These are phyloP conservation scores for Coccomyxa subellipsoidea DNA, from an alignment of 163 green algal genomes.

Conservation along the genomic window DNA sequence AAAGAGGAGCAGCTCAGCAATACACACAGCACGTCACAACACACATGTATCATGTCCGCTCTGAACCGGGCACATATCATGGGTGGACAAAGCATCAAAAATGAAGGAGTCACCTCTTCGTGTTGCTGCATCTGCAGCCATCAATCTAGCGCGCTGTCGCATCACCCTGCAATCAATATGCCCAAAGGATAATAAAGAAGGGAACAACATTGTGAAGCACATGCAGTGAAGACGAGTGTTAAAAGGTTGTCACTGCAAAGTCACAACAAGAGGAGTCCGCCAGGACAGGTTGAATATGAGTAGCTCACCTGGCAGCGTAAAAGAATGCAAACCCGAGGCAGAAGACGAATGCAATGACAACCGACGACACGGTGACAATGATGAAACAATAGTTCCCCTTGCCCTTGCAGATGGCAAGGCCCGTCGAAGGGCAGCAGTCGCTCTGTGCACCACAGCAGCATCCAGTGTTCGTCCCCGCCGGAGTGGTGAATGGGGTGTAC, in stretches of 20 bases:
- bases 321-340: not conserved
- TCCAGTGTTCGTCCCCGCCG: not conserved
- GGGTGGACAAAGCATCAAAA: too few species aligned
- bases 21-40: not conserved
- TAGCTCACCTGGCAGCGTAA: not conserved
- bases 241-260: too few species aligned
- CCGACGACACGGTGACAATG: not conserved
- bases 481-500: not conserved
- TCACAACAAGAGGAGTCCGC: not conserved
- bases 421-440: not conserved
- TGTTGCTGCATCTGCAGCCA: not conserved
- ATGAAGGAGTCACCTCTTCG: not conserved
- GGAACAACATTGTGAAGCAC: not conserved
- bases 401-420: not conserved
- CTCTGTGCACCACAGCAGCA: not conserved
- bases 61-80: not conserved
- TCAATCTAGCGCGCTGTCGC: not conserved
- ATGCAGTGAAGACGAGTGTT: too few species aligned
- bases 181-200: not conserved
- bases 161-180: not conserved
- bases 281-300: not conserved
- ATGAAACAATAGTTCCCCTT: not conserved
- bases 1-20: not conserved
- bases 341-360: not conserved
- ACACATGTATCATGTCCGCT: not conserved